Evolutionary conservation across 2,329 filamentous ascomycete species (phyloP), one percentile per base, ranked within the genome.

Genomic region (Metarhizium album): DNA sequence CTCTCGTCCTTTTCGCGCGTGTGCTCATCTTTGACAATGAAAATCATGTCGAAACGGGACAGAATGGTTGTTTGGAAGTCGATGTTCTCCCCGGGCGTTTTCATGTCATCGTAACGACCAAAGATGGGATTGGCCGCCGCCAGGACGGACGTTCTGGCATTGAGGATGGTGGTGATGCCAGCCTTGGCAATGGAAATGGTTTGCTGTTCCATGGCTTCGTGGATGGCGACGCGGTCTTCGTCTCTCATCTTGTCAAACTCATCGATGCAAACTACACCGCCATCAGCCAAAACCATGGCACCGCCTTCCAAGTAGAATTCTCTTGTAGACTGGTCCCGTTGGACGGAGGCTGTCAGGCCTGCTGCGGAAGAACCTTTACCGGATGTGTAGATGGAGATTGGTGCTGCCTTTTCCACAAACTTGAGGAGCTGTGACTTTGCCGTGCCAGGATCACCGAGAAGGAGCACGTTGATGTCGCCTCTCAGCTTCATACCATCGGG

Each of bases 191-290:
- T 97, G 11, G 93, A 97, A 54, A 98, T 98, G 0, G 93, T 98
- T 69, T 98, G 93, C 71, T 98, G 93, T 67, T 98, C 93, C 93
- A 98, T 98, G 52, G 93, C 93, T 78, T 98, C 93, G 75, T 98
- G 93, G 58, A 98, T 98, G 2, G 93, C 93, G 6, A 97, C 93
- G 59, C 93, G 81, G 61, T 98, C 93, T 67, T 98, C 93, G 64
- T 98, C 93, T 55, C 93, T 80, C 93, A 98, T 98, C 75, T 98
- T 98, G 73, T 98, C 93, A 64, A 98, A 98, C 70, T 98, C 93
- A 64, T 98, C 93, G 60, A 98, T 98, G 68, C 93, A 97, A 9
- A 97, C 93, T 1, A 97, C 91, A 60, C 93, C 93, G 2, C 90
- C 90, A 58, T 98, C 93, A 3, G 93, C 93, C 18, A 98, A 80